phyloP scores from a whole-genome alignment of 1,284 basidiomycete species.

The Anthracocystis walkeri region DNA sequence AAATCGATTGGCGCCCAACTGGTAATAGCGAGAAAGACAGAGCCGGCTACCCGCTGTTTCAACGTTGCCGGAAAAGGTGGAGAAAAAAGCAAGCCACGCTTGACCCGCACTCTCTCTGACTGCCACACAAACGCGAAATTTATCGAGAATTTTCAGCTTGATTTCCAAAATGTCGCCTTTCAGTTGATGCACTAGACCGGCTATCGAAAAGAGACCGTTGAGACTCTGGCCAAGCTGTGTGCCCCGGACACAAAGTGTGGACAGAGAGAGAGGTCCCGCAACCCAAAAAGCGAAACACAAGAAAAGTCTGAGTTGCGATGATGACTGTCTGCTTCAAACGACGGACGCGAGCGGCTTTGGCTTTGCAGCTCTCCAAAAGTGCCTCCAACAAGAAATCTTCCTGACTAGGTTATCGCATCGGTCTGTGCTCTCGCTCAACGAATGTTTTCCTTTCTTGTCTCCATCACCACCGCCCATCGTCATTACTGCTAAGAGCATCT shows the following conservation, averaged over 20 bases:
- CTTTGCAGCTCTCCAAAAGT: conserved; percentile 2
- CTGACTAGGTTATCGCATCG: conserved; percentile 3
- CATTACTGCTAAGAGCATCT: not conserved
- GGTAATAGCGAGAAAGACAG: no score
- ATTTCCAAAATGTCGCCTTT: not conserved
- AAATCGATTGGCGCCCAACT: no score
- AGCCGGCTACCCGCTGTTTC: conserved; percentile 10
- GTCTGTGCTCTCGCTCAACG: not conserved
- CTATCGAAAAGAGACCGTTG: conserved; percentile 5
- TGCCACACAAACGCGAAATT: not conserved
- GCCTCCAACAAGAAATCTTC: not conserved
- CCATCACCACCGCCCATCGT: conserved; percentile 7
- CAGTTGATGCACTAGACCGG: conserved; percentile 2
- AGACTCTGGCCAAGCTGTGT: not conserved
- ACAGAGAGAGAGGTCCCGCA: not conserved
- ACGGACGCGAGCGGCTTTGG: conserved; percentile 38
- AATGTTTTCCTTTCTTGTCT: not conserved
- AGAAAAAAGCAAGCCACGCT: conserved; percentile 4
- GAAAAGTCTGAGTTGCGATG: not conserved
- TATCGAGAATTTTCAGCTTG: not conserved
- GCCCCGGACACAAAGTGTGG: not conserved
- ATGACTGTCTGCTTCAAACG: no score
- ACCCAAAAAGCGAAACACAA: not conserved
- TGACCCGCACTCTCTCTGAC: not conserved
- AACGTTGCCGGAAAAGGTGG: conserved; percentile 14